Conservation (phyloP, 305 asterid species). For the Solanum aculeatissimum region DNA sequence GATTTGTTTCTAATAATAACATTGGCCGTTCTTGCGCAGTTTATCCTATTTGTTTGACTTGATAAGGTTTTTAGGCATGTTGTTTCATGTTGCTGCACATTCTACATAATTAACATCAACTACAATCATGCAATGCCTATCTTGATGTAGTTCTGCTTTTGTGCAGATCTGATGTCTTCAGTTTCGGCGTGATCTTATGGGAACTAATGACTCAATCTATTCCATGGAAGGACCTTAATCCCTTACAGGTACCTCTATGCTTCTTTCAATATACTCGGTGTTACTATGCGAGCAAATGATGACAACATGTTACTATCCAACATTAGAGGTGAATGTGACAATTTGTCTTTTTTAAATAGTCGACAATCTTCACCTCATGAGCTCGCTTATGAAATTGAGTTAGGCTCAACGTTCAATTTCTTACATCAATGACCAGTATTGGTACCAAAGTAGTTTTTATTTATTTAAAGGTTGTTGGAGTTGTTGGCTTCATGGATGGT, state of each 20-base stretch:
- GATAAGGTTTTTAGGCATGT: neutral
- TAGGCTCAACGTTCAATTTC: neutral
- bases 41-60: neutral
- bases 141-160: neutral
- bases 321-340: neutral
- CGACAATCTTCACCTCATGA: neutral
- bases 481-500: slow-evolving; percentile 61
- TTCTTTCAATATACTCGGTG: neutral
- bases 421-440: neutral
- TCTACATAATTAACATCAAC: neutral
- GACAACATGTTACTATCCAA: neutral
- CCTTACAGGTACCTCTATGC: slow-evolving; percentile 35
- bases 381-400: neutral
- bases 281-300: neutral
- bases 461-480: slow-evolving; percentile 47
- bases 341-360: neutral
- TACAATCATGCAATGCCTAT: neutral
- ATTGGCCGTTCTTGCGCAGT: neutral
- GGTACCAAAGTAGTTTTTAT: neutral
- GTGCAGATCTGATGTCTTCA: slow-evolving; percentile 61
- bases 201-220: slow-evolving; percentile 51
- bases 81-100: neutral
- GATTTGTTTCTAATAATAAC: too few relatives aligned
- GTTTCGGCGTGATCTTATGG: slow-evolving; percentile 70
- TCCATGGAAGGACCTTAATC: slow-evolving; percentile 55